A percentile compares a stretch with the other conserved stretches of the same genome.
Conservation (phyloP, 441 rosid species). For the Croton laevigatus region DNA sequence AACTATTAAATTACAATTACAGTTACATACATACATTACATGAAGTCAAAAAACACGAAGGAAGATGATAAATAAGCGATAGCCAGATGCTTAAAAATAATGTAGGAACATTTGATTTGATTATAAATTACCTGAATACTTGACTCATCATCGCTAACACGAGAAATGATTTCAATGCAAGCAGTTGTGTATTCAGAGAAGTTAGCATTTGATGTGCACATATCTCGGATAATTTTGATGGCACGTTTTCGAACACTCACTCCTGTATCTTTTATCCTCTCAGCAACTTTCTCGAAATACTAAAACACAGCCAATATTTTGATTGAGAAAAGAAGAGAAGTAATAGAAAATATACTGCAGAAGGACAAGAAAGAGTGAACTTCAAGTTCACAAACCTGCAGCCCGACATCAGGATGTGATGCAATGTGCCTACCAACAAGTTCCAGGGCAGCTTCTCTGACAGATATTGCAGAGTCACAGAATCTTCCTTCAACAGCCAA, state of each 20-base stretch:
- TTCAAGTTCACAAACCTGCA: constrained; percentile 54
- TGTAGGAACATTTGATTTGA: not conserved
- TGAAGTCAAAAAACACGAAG: not conserved
- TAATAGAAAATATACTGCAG: not conserved
- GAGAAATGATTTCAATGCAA: constrained; percentile 89
- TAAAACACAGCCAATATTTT: constrained; percentile 31
- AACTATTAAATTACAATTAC: not conserved
- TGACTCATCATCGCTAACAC: constrained; percentile 94
- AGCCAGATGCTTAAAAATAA: not conserved
- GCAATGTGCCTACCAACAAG: constrained; percentile 99
- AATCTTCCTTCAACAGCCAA: constrained; percentile 99
- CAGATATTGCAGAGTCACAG: constrained; percentile 99
- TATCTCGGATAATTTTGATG: constrained; percentile 91
- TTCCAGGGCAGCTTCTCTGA: constrained; percentile 98
- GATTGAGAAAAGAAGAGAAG: constrained; percentile 1
- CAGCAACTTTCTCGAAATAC: constrained; percentile 99
- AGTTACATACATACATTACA: not conserved
- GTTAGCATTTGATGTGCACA: constrained; percentile 88
- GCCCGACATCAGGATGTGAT: constrained; percentile 96
- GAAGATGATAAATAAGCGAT: not conserved
- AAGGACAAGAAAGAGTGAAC: constrained; percentile 16
- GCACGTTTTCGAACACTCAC: constrained; percentile 98
- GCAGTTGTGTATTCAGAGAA: constrained; percentile 91
- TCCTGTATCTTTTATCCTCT: constrained; percentile 98
- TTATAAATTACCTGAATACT: constrained; percentile 77